These are phyloP conservation scores for Phaseolus coccineus DNA, from an alignment of 331 rosid species.

Conservation along the genomic window DNA sequence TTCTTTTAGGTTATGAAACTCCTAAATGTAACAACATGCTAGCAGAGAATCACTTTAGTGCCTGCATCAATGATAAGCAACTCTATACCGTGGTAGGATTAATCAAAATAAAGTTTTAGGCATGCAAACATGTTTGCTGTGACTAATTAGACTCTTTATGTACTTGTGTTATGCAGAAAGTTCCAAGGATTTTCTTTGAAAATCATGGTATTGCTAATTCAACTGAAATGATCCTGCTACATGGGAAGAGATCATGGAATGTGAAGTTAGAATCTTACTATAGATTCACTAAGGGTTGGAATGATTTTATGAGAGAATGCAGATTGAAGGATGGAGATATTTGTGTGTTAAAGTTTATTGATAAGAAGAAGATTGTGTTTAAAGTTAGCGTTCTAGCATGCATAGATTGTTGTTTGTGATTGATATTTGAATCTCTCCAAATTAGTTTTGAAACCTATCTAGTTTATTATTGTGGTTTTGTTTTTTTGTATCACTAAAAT, in stretches of 20 bases:
- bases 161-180: not conserved
- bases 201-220: not conserved
- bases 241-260: slow-evolving; percentile 12
- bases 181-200: not conserved
- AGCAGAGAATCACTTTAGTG: not conserved
- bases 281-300: not conserved
- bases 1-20: not conserved
- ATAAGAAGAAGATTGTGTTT: not conserved
- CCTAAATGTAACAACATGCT: not conserved
- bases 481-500: too few relatives aligned
- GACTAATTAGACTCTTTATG: not conserved
- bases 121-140: too few relatives aligned
- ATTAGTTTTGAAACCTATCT: not conserved
- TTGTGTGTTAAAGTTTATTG: not conserved
- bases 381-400: not conserved
- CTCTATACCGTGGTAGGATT: not conserved
- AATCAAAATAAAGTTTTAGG: not conserved
- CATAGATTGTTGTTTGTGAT: not conserved
- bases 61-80: not conserved
- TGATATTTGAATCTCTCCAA: not conserved
- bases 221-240: not conserved
- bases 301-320: not conserved
- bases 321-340: not conserved
- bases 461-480: not conserved
- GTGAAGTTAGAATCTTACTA: not conserved